Base-by-base conservation (phyloP, 805 yeast genomes). In the Kazachstania kunashirensis region DNA sequence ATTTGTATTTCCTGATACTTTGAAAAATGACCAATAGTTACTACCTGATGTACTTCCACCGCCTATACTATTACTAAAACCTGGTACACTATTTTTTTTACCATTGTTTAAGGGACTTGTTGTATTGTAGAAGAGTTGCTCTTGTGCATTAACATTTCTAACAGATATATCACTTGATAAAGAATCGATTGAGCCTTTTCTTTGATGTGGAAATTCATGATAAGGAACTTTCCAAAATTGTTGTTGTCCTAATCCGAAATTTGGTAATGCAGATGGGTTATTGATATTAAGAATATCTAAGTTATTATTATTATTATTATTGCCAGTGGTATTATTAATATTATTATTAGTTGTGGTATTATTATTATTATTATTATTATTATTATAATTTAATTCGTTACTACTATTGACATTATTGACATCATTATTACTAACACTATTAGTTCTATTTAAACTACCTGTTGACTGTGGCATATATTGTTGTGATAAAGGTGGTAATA, bases 221-320 rank as follows among this genome's bases (percentile, higher is more conserved):
- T 52, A 56, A 5, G 62, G 62, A 7, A 57, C 62, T 43, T 57
- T 57, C 62, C 62, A 57, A 36, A 57, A 57, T 34, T 51, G 61
- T 41, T 56, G 62, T 24, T 49, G 54, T 12, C 46, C 48, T 19
- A 50, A 18, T 24, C 34, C 24, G 25, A 33, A 38, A 21, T 38
- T 38, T 7, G 34, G n/a, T 10, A 35, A 19, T 12, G 15, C 12
- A 10, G 33, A 15, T 19, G 24, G 21, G n/a, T 29, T 24, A 19
- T 20, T 28, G 9, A 20, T 29, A 5, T 29, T 12, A 25, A 17
- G 13, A 21, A n/a, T 18, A 20, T 3, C 16, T 25, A 13, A 11
- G 13, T 8, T n/a, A 24, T 25, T 17, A 21, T 17, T 23, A 21
- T 15, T 18, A 26, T 23, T 24, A 23, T 24, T 33, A 31, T 21